phyloP scores from a whole-genome alignment of 352 stramenopile species.

The Phytophthora meadii region DNA sequence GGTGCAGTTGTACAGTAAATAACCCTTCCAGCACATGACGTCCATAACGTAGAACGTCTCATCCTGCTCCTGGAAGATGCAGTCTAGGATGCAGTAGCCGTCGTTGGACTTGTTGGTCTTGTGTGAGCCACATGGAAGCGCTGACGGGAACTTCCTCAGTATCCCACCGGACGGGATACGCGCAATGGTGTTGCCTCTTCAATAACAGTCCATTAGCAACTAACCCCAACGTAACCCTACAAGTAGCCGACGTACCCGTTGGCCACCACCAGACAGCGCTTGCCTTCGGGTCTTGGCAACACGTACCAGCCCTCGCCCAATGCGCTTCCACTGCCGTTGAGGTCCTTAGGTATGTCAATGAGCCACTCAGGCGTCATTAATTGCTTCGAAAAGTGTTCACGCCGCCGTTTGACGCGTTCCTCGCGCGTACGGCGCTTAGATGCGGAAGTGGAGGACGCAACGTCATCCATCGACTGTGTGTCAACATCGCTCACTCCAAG shows the following conservation, averaged over 20 bases:
- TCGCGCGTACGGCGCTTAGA: conserved; percentile 75
- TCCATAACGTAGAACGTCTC: conserved; percentile 93
- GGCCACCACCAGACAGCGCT: conserved; percentile 89
- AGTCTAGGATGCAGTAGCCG: conserved; percentile 92
- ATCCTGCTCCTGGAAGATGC: conserved; percentile 91
- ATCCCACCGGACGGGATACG: conserved; percentile 81
- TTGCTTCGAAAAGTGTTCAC: conserved; percentile 83
- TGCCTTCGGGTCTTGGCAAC: conserved; percentile 90
- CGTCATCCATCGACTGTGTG: conserved; percentile 41
- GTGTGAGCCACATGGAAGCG: conserved; percentile 80
- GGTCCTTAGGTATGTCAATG: conserved; percentile 80
- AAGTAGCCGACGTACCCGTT: conserved; percentile 57
- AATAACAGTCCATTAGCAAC: conserved; percentile 1
- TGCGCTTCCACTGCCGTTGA: conserved; percentile 80
- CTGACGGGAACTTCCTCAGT: conserved; percentile 88
- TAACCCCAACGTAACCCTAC: neutral
- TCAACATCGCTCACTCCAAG: conserved; percentile 8
- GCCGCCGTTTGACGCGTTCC: conserved; percentile 75
- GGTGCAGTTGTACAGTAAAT: conserved; percentile 93
- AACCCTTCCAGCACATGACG: conserved; percentile 95
- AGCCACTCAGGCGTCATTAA: conserved; percentile 92
- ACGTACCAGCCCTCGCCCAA: conserved; percentile 91
- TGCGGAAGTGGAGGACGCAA: neutral
- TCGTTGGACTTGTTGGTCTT: conserved; percentile 77
- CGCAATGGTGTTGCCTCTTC: conserved; percentile 79